These are phyloP conservation scores for Diutina mesorugosa DNA, from an alignment of 1,139 yeast species.

Conservation along the genomic window DNA sequence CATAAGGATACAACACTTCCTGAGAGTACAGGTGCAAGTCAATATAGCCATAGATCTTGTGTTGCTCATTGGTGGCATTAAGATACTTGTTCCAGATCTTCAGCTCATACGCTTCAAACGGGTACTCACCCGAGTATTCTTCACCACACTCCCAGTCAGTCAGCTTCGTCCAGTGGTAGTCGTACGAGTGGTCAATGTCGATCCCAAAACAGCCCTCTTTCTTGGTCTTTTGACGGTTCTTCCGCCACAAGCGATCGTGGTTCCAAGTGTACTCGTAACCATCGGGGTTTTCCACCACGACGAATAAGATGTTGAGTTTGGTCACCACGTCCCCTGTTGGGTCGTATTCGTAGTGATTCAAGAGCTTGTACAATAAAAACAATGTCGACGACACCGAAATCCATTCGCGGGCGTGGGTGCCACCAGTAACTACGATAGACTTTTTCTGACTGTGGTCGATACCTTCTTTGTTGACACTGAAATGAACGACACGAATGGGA, in stretches of 20 bases:
- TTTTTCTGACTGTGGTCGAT: conserved; percentile 36
- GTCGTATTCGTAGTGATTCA: conserved; percentile 34
- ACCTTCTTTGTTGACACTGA: conserved; percentile 34
- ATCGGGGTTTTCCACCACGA: conserved; percentile 84
- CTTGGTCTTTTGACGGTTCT: conserved; percentile 69
- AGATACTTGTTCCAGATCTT: conserved; percentile 50
- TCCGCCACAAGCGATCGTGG: conserved; percentile 74
- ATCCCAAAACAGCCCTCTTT: conserved; percentile 64
- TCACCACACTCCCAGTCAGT: conserved; percentile 69
- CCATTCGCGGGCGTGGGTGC: conserved; percentile 91
- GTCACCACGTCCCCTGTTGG: conserved; percentile 18
- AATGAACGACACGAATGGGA: conserved; percentile 51
- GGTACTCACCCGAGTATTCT: conserved; percentile 65
- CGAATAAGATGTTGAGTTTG: conserved; percentile 53
- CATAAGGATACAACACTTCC: conserved; percentile 72
- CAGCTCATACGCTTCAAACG: conserved; percentile 71
- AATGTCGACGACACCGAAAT: conserved; percentile 61
- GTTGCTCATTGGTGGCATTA: conserved; percentile 43
- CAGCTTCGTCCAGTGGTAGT: conserved; percentile 57
- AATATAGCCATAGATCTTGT: conserved; percentile 59
- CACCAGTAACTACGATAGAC: conserved; percentile 71
- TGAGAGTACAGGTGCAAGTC: conserved; percentile 83
- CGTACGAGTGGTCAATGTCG: conserved; percentile 79
- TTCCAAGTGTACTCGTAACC: conserved; percentile 82
- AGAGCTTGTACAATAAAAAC: conserved; percentile 43